Base-by-base conservation (phyloP, 305 asterid species). In the Rubia balearica region DNA sequence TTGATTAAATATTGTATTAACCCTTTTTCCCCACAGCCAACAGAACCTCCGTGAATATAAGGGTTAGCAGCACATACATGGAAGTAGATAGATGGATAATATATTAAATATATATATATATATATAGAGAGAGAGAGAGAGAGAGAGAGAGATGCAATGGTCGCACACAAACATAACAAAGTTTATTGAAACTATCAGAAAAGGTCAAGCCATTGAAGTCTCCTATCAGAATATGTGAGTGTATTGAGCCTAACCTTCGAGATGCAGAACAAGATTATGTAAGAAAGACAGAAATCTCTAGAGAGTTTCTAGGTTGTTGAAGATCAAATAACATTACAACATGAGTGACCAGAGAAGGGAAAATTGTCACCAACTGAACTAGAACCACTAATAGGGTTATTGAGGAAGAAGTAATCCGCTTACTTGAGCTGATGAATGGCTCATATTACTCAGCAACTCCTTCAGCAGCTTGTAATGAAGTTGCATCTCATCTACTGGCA, bases 391-490 rank as follows among this genome's bases (percentile, higher is more conserved):
- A 61, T 11, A 21, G n/a, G 46, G 70, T 22, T 22, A 30, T 8
- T 48, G 6, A 33, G 30, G 36, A 65, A 66, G 66, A 73, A 79
- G 72, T 61, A 57, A 55, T 69, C 77, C 59, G 69, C 93, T 88
- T 86, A 95, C 99, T 77, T 95, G 98, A 30, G 97, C 96, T 77
- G 99, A 91, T 33, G 96, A 85, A 85, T 92, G 99, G 72, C 78
- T 87, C 99, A 91, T 95, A 84, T 85, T 86, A 79, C 84, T 77
- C 80, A 95, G 85, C 81, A 92, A 85, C 86, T 95, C 98, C 78
- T 90, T 81, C 85, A 95, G 85, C 83, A 95, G 93, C 77, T 77
- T 83, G 84, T 79, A 69, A 77, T 95, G 99, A 84, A 85, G 81
- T 73, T 77, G 81, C 67, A 81, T 70, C 83, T 95, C 99, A 79